phyloP scores from a whole-genome alignment of 2,329 filamentous ascomycete species.

The Colletotrichum liriopes region DNA sequence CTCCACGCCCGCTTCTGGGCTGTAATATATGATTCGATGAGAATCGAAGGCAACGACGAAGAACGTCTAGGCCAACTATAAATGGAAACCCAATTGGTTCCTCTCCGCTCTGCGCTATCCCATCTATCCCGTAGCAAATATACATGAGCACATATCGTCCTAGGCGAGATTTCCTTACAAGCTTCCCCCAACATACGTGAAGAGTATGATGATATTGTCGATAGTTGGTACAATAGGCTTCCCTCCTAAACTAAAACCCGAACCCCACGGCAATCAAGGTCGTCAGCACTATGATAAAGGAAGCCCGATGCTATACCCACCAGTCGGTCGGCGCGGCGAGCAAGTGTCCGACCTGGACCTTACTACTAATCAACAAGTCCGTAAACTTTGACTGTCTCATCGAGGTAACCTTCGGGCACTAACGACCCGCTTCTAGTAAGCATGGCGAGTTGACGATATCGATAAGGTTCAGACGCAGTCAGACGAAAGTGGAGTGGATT shows the following conservation, averaged over 20 bases:
- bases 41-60: constrained; percentile 20
- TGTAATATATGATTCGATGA: constrained; percentile 35
- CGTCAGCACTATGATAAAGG: too few species aligned
- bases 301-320: background rate
- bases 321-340: background rate
- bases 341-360: background rate
- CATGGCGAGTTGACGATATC: too few species aligned
- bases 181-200: too few species aligned
- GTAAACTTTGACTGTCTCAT: background rate
- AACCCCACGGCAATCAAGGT: background rate
- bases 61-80: constrained; percentile 1
- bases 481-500: too few species aligned
- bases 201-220: background rate
- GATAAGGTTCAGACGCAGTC: too few species aligned
- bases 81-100: background rate
- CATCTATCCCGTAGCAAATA: background rate
- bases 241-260: background rate
- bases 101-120: background rate
- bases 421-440: too few species aligned
- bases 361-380: too few species aligned
- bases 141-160: background rate
- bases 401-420: too few species aligned
- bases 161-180: background rate
- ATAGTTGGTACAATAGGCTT: background rate
- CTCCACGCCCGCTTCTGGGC: constrained; percentile 1